These are phyloP conservation scores for Porogramme epimiltina DNA, from an alignment of 1,284 basidiomycete genomes.

Conservation along the genomic window DNA sequence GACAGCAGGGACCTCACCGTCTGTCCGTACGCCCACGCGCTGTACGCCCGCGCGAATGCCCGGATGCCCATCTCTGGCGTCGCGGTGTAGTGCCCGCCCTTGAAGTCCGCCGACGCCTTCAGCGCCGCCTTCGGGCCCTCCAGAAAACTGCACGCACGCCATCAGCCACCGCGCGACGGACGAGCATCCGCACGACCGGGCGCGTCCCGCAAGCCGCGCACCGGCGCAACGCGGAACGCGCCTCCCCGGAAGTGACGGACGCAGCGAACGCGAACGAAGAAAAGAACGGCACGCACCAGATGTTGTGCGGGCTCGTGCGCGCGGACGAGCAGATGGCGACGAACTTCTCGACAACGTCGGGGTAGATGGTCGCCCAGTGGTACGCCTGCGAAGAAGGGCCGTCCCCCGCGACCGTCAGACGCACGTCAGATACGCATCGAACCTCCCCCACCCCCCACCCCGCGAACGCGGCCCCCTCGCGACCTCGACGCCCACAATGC, in stretches of 20 bases:
- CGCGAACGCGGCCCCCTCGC: no score
- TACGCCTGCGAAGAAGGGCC: slow-evolving; percentile 58
- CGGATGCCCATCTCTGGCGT: slow-evolving; percentile 51
- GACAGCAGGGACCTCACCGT: slow-evolving; percentile 41
- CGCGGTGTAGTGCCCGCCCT: slow-evolving; percentile 52
- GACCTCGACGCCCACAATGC: no score
- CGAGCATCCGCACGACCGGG: no score
- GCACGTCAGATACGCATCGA: neutral
- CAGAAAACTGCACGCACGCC: slow-evolving; percentile 44
- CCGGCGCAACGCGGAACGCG: no score
- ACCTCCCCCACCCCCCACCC: no score
- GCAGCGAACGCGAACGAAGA: neutral
- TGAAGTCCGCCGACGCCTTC: slow-evolving; percentile 57
- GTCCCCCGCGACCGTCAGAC: no score
- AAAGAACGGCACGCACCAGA: slow-evolving; percentile 49
- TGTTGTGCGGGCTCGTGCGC: slow-evolving; percentile 61
- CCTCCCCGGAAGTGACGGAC: no score
- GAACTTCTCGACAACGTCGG: slow-evolving; percentile 59
- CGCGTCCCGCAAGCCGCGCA: no score
- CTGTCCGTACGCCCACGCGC: slow-evolving; percentile 63
- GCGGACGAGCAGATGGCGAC: slow-evolving; percentile 59
- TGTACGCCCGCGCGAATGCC: slow-evolving; percentile 59
- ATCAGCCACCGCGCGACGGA: no score
- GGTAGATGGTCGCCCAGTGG: slow-evolving; percentile 62
- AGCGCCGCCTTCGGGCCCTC: slow-evolving; percentile 63